These are phyloP conservation scores for Solanum aculeatissimum DNA, from an alignment of 305 asterid species.

Conservation along the genomic window DNA sequence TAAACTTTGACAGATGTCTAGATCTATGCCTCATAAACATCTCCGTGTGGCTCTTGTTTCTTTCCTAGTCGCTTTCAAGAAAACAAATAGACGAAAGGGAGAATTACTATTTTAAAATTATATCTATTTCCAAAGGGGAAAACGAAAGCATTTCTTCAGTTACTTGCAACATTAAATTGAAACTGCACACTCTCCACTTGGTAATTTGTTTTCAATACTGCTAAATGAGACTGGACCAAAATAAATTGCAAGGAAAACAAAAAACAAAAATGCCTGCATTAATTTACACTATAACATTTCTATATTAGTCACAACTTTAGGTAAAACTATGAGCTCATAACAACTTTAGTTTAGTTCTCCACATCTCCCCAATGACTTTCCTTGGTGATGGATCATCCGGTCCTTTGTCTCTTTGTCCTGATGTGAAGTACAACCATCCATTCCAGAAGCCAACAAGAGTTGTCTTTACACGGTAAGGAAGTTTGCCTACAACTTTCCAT, in stretches of 20 bases:
- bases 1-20: not conserved
- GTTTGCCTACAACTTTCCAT: conserved; percentile 90
- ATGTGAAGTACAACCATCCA: conserved; percentile 86
- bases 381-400: conserved; percentile 75
- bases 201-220: not conserved
- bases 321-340: conserved; percentile 20
- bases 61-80: not conserved
- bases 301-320: not conserved
- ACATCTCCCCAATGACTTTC: conserved; percentile 86
- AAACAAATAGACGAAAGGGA: not conserved
- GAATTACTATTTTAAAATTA: not conserved
- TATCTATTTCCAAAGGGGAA: not conserved
- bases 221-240: not conserved
- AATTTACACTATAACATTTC: not conserved
- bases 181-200: not conserved
- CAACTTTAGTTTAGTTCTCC: conserved; percentile 68
- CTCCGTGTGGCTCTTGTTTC: not conserved
- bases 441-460: conserved; percentile 92
- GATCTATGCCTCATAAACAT: not conserved
- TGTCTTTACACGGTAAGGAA: conserved; percentile 91
- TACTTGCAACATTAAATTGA: not conserved
- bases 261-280: not conserved
- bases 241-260: not conserved
- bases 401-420: conserved; percentile 96
- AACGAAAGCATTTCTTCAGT: not conserved